Conservation (phyloP, 2,329 filamentous ascomycete species). For the Zymoseptoria brevis region DNA sequence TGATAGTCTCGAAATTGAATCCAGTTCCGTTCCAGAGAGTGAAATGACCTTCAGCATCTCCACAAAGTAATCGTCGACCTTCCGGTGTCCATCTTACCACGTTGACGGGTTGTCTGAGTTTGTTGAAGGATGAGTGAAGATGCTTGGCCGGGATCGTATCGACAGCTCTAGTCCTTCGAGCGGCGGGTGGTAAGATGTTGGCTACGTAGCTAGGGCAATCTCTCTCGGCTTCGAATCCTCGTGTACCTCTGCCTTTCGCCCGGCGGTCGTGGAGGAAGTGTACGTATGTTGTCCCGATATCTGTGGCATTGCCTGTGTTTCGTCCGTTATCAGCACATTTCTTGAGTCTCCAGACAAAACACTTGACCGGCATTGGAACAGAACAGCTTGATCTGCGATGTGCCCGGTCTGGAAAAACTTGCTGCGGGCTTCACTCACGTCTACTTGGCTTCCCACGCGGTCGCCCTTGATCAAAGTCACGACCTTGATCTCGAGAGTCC, state of each 20-base stretch:
- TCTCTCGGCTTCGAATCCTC: conserved; percentile 68
- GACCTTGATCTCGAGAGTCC: conserved; percentile 20
- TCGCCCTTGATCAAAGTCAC: conserved; percentile 20
- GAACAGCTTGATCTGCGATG: background rate
- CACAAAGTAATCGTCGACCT: conserved; percentile 81
- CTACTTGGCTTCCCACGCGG: conserved; percentile 20
- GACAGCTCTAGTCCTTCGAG: conserved; percentile 63
- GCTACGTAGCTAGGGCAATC: conserved; percentile 85
- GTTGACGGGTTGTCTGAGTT: conserved; percentile 95
- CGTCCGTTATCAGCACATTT: background rate
- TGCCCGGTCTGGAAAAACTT: background rate
- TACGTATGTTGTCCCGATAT: conserved; percentile 30
- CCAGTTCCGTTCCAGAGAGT: conserved; percentile 98
- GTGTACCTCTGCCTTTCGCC: conserved; percentile 64
- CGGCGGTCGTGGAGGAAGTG: conserved; percentile 84
- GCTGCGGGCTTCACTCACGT: conserved; percentile 8
- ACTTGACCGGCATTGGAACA: background rate
- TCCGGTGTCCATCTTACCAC: conserved; percentile 97
- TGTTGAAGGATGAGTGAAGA: conserved; percentile 95
- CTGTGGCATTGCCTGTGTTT: conserved; percentile 26
- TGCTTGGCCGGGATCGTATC: conserved; percentile 92
- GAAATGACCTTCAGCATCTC: conserved; percentile 93
- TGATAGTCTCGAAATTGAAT: conserved; percentile 99
- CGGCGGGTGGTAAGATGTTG: conserved; percentile 82
- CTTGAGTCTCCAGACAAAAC: background rate